phyloP scores from a whole-genome alignment of 1,139 yeast species.

The Kurtzmaniella quercitrusa region DNA sequence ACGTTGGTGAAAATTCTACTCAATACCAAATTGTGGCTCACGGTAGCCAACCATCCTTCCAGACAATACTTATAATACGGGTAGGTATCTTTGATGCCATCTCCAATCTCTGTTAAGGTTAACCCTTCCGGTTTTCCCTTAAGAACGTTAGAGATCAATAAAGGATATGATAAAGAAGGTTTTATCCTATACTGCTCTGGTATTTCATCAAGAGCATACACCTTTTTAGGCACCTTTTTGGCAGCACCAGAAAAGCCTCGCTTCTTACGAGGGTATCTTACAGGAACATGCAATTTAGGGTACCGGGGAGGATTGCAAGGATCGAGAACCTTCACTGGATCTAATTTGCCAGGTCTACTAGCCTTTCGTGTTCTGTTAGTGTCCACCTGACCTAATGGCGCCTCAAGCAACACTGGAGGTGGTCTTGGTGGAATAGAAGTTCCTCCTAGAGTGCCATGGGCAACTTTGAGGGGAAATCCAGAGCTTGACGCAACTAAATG shows the following conservation, averaged over 20 bases:
- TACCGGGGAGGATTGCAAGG: slow-evolving; percentile 19
- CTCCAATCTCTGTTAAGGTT: slow-evolving; percentile 81
- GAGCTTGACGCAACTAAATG: slow-evolving; percentile 17
- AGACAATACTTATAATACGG: slow-evolving; percentile 93
- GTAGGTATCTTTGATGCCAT: slow-evolving; percentile 78
- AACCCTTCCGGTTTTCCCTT: slow-evolving; percentile 65
- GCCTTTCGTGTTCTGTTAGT: slow-evolving; percentile 7
- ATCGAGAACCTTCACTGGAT: slow-evolving; percentile 3
- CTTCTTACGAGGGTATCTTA: slow-evolving; percentile 44
- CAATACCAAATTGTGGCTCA: slow-evolving; percentile 80
- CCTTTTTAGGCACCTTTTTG: slow-evolving; percentile 49
- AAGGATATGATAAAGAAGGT: slow-evolving; percentile 77
- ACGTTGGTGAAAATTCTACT: slow-evolving; percentile 80
- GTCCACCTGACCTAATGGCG: slow-evolving; percentile 13
- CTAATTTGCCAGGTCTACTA: not conserved
- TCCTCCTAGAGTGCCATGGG: slow-evolving; percentile 12
- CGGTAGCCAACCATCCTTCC: slow-evolving; percentile 96
- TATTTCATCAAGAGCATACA: slow-evolving; percentile 68
- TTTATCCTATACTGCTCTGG: slow-evolving; percentile 82
- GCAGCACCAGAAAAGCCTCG: slow-evolving; percentile 12
- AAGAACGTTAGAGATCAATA: slow-evolving; percentile 74
- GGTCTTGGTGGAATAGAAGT: slow-evolving; percentile 17
- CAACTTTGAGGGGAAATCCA: slow-evolving; percentile 14
- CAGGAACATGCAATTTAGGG: slow-evolving; percentile 30
- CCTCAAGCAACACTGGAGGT: slow-evolving; percentile 39